Conservation (phyloP, 352 stramenopile species). For the Globisporangium lucens region DNA sequence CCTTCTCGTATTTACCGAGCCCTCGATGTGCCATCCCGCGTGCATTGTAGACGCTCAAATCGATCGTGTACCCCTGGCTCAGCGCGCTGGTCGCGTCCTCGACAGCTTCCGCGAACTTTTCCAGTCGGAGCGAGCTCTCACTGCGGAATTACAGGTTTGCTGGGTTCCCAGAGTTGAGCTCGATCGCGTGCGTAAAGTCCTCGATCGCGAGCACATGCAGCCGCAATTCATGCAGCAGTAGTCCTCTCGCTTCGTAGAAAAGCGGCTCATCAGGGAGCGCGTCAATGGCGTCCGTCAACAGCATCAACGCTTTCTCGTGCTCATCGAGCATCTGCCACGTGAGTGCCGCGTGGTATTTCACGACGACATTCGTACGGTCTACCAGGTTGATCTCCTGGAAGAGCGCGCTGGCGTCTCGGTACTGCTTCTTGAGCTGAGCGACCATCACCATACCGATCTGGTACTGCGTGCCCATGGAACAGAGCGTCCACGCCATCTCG, state of each 20-base stretch:
- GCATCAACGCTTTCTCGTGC: conserved; percentile 37
- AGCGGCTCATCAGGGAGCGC: conserved; percentile 47
- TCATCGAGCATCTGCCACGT: conserved; percentile 48
- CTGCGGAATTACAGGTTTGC: conserved; percentile 38
- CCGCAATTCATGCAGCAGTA: conserved; percentile 59
- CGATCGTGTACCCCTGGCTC: conserved; percentile 21
- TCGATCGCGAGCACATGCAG: conserved; percentile 46
- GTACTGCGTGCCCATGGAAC: conserved; percentile 38
- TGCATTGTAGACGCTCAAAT: conserved; percentile 48
- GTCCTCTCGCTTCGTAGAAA: conserved; percentile 52
- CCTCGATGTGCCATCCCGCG: conserved; percentile 55
- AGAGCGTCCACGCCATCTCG: conserved; percentile 70
- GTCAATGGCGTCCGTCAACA: conserved; percentile 58
- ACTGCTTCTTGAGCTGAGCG: conserved; percentile 51
- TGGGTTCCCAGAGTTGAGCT: conserved; percentile 15
- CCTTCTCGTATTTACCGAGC: conserved; percentile 52
- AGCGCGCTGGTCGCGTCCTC: conserved; percentile 37
- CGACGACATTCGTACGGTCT: conserved; percentile 41
- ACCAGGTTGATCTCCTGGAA: conserved; percentile 32
- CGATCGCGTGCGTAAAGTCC: conserved; percentile 41
- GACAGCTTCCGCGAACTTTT: conserved; percentile 37
- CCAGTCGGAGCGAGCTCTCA: conserved; percentile 45
- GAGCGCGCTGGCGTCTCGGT: conserved; percentile 33
- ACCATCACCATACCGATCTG: conserved; percentile 79
- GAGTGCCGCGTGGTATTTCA: conserved; percentile 65